These are phyloP conservation scores for Antitrichia curtipendula DNA, from an alignment of 225 moss, liverwort and hornwort genomes.

Conservation along the genomic window DNA sequence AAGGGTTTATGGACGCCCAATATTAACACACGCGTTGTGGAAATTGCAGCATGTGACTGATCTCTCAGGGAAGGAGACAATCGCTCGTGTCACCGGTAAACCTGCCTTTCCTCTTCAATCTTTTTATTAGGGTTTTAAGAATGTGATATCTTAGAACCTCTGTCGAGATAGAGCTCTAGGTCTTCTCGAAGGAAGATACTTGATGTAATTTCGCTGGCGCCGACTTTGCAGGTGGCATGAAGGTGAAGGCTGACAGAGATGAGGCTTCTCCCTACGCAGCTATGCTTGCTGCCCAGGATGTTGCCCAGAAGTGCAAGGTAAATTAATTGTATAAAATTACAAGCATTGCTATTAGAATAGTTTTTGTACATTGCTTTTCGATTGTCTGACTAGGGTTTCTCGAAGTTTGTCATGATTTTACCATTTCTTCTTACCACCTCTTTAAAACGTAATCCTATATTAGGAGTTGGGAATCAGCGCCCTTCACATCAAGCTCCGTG, in stretches of 20 bases:
- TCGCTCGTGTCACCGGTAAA: slow-evolving; percentile 80
- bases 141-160: too few species aligned
- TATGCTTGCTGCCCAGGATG: slow-evolving; percentile 95
- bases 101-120: too few species aligned
- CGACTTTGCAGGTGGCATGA: slow-evolving; percentile 58
- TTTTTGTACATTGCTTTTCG: not conserved
- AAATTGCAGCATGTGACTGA: slow-evolving; percentile 79
- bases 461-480: slow-evolving; percentile 89
- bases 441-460: too few species aligned
- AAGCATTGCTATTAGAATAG: rapidly evolving
- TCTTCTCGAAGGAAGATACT: too few species aligned
- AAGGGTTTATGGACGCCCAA: too few species aligned
- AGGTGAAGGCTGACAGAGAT: slow-evolving; percentile 86
- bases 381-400: not conserved
- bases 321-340: rapidly evolving
- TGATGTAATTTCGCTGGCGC: not conserved
- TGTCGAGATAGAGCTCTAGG: not conserved
- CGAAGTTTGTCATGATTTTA: too few species aligned
- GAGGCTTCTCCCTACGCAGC: slow-evolving; percentile 94
- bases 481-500: slow-evolving; percentile 87
- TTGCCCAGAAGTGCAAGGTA: slow-evolving; percentile 67
- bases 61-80: slow-evolving; percentile 90
- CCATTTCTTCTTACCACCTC: rapidly evolving
- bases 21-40: not conserved
- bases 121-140: not conserved